Conservation (phyloP, 108 stramenopile species). For the Fistulifera solaris region DNA sequence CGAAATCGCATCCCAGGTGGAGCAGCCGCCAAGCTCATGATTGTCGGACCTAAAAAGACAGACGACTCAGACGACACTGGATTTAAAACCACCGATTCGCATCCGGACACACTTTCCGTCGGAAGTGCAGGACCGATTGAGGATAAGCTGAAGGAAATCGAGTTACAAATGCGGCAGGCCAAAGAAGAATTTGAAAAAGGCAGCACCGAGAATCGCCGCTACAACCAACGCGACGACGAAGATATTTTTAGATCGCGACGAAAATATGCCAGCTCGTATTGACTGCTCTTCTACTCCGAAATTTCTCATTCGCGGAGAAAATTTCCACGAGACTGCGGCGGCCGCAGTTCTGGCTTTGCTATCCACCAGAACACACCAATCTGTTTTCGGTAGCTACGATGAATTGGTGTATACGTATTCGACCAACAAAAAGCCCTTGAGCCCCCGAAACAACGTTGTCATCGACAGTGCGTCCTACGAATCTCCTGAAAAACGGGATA, state of each 20-base stretch:
- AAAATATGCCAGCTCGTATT: background rate
- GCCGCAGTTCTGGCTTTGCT: constrained; percentile 39
- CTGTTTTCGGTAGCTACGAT: background rate
- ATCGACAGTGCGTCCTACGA: background rate
- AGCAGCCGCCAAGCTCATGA: constrained; percentile 36
- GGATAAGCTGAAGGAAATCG: constrained; percentile 10
- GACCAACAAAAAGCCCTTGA: constrained; percentile 4
- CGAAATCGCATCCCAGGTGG: constrained; percentile 22
- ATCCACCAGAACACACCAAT: constrained; percentile 14
- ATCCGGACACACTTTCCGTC: background rate
- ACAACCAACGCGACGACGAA: constrained; percentile 8
- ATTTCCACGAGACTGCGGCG: constrained; percentile 50
- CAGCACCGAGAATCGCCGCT: constrained; percentile 21
- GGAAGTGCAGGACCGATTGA: constrained; percentile 3
- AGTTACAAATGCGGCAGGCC: constrained; percentile 4
- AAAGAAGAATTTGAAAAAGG: constrained; percentile 27
- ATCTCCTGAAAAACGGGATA: constrained; percentile 6
- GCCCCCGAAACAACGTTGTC: background rate
- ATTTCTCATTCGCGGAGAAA: constrained; percentile 24
- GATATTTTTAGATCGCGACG: background rate
- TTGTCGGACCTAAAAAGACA: constrained; percentile 2
- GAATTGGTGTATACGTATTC: background rate
- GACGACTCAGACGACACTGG: background rate
- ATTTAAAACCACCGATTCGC: background rate
- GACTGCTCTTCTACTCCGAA: background rate